Evolutionary conservation across 176 grass and related monocot genomes (phyloP), one percentile per base, ranked within the genome.

Genomic region (Oryza longistaminata): DNA sequence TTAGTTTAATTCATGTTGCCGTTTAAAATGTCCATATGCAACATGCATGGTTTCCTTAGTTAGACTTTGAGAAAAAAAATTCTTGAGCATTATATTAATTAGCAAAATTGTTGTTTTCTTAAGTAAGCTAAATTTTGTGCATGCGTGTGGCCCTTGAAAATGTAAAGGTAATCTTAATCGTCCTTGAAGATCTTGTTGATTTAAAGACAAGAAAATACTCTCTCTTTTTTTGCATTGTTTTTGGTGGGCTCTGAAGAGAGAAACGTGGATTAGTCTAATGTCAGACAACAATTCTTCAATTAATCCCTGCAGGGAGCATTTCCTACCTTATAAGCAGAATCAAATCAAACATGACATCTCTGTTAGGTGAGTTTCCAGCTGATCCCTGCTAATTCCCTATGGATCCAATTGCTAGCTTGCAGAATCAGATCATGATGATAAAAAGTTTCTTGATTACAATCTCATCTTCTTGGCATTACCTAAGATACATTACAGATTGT

Each of bases 331-430:
- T 49, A 83, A 70, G 0, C 13, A 65, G 85, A 90, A 90, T 87
- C 15, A 90, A 80, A 90, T 90, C 89, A 75, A 80, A n/a, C 69
- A 87, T 33, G 85, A 5, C 85, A 79, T 83, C 75, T 35, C 69
- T 35, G 52, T 86, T 87, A 75, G 88, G 88, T 80, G 68, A 74
- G 74, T 13, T 16, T 33, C 55, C 68, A 62, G 58, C 17, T 62
- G 58, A 62, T 62, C 55, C 25, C 46, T 40, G 39, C 7, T 49
- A 49, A 43, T 10, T 43, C 42, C 49, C 49, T 58, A n/a, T 74
- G 44, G 44, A 78, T 60, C 83, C 74, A 78, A 68, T 67, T 49
- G 64, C 66, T 44, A 46, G 26, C 35, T 53, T 46, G 26, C 46
- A 39, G 60, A 43, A 87, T 83, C 61, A 74, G 60, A 90, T 72